A percentile compares a stretch with the other conserved stretches of the same genome.
Evolutionary conservation across 306 rosid genomes (phyloP).

Genomic region (Vigna trinervia): DNA sequence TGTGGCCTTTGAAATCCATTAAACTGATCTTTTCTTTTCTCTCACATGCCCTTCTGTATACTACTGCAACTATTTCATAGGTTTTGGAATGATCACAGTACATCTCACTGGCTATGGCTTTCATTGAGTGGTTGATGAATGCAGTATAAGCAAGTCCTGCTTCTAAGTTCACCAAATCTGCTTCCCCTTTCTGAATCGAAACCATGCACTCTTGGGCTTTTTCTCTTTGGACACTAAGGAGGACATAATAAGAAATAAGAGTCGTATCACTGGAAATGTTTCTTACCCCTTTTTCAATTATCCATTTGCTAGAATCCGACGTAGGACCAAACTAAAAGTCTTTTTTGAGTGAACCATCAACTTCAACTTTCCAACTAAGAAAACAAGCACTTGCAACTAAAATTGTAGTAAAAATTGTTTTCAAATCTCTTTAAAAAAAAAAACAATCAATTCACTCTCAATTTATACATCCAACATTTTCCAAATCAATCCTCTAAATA

Average conservation of each 20-base stretch:
- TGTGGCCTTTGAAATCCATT: conserved; percentile 46
- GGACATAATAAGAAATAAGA: neutral
- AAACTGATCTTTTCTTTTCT: conserved; percentile 37
- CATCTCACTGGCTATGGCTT: conserved; percentile 51
- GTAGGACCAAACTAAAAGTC: neutral
- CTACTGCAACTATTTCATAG: conserved; percentile 50
- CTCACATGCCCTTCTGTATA: conserved; percentile 45
- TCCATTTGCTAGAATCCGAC: neutral
- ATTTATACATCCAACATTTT: too few species aligned
- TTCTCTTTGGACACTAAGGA: conserved; percentile 39
- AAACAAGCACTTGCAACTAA: neutral
- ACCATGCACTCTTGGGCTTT: conserved; percentile 43
- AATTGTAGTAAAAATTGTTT: too few species aligned
- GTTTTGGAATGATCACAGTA: conserved; percentile 44
- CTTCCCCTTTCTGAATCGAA: conserved; percentile 46
- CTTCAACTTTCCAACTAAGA: neutral
- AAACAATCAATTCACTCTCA: too few species aligned
- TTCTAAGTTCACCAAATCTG: conserved; percentile 46
- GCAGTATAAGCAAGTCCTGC: conserved; percentile 49
- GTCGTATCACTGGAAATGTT: neutral
- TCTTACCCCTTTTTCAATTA: neutral
- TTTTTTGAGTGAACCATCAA: neutral
- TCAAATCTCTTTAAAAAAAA: too few species aligned
- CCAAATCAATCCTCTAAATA: too few species aligned
- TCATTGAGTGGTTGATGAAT: conserved; percentile 49